Base-by-base conservation (phyloP, 306 rosid genomes). In the Macrotyloma uniflorum region DNA sequence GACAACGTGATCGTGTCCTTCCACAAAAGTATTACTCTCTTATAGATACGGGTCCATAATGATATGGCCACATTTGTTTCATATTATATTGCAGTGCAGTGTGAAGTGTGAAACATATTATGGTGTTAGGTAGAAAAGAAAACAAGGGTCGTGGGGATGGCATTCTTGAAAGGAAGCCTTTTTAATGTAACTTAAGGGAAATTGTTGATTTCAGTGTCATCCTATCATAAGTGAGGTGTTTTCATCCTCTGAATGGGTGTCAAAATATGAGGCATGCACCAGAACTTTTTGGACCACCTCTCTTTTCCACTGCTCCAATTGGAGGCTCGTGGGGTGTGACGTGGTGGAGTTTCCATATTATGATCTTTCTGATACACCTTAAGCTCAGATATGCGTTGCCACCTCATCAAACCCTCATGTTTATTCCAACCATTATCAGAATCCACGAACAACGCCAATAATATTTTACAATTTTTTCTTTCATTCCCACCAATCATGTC, bases 251-350 rank as follows among this genome's bases (percentile, higher is more conserved):
- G 20, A 9, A 40, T 46, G 3, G 76, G 79, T 30, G 33, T 61
- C 23, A 63, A 67, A 81, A 18, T 47, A 22, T 82, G 67, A 32
- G 33, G 54, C 61, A 23, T 33, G 7, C 15, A 15, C 36, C 47
- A 3, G 4, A 8, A 28, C 59, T 69, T 50, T 35, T 50, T 72
- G 76, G 81, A 66, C 75, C 80, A 55, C 55, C 8, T 79, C 46
- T 26, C 12, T 67, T 76, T 79, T 76, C 26, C 59, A 53, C 80
- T 88, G 76, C 26, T 57, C 74, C 78, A 68, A 75, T 83, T 77
- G 83, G 80, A 77, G n/a, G 63, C 5, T 49, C 22, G 54, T 69
- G 85, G 72, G 50, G 75, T 10, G 16, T 79, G 64, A 30, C 59
- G 82, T 42, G 51, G 18, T 4, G 23, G 10, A 5, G 14, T 19